Base-by-base conservation (phyloP, 2,329 filamentous ascomycete species). In the Fusarium xylarioides region DNA sequence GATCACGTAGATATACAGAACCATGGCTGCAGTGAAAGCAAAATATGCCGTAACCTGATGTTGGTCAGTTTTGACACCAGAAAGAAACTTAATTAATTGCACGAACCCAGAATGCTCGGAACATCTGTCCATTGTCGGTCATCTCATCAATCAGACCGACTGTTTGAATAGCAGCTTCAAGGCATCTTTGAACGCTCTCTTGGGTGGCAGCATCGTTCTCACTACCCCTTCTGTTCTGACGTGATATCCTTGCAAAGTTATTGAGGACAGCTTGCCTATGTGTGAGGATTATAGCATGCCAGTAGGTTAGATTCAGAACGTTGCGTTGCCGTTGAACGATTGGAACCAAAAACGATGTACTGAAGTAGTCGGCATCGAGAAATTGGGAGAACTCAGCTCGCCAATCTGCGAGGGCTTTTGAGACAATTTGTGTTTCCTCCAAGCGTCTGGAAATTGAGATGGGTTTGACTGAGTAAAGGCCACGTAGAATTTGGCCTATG, bases 271-370 rank as follows among this genome's bases (percentile, higher is more conserved):
- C 81, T 9, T 82, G 83, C 0, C 84, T 76, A 49, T 84, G 78
- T 0, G 80, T 81, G 6, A 85, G 79, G 10, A 85, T 83, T 18
- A 81, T 77, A 4, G 83, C 81, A 56, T 85, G 84, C 81, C 82
- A 84, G 52, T 82, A 85, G 3, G 83, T 80, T 7, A 85, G 65
- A 44, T 83, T 84, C 3, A 85, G 70, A 1, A 85, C 81, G 30
- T 84, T 83, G 0, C 81, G 79, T 58, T 85, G 83, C 0, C 84
- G 78, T 55, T 83, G 82, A 47, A 82, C 84, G 11, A 84, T 82
- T 3, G 82, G 82, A 6, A 81, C 76, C 4, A 84, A 74, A 5
- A 82, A 74, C 0, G 81, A 71, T 4, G 77, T 73, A 42, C 79
- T 82, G 26, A 80, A 76, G 21, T 74, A 81, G 50, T 84, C 82